Base-by-base conservation (phyloP, 116 monocot genomes). In the Trichopus zeylanicus region DNA sequence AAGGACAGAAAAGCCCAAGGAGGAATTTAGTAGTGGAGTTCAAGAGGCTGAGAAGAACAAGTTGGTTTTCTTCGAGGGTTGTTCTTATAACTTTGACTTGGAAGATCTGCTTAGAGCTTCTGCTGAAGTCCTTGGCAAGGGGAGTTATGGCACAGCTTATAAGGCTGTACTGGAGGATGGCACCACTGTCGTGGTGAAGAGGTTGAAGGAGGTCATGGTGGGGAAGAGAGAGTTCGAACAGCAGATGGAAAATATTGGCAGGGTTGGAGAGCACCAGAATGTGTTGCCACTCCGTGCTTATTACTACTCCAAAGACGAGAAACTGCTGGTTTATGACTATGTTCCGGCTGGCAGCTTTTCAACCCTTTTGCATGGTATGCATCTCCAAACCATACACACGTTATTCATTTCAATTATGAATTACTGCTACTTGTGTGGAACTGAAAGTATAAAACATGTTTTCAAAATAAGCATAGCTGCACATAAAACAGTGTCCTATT, bases 281-380 rank as follows among this genome's bases (percentile, higher is more conserved):
- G 73, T 98, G 31, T 46, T 80, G 57, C 88, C 87, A 7, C 88
- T 98, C 25, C 87, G 91, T 55, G 91, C 85, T 51, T 98, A 88
- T 74, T 98, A 88, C 75, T 88, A 77, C 65, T 98, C 98, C 46
- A 98, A 98, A 71, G 91, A 91, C 69, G 98, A 98, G 73, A 98
- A 98, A 58, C 98, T 98, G 67, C 79, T 91, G 3, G 89, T 94
- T 68, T 94, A 75, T 71, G 93, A 94, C 29, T 86, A 82, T 57
- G 38, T 89, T 6, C 71, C 85, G 33, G 51, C 48, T 48, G 91
- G 98, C 48, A 98, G 73, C 68, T 75, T 91, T 19, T 73, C 81
- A 0, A 25, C 63, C 26, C 67, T 75, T 0, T 80, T 98, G 64
- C 98, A 98, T 75, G 98, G 98, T 98, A 87, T 35, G 67, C 35